Percentiles rank a stretch among this genome's conserved stretches.
Evolutionary conservation across 2,329 filamentous ascomycete genomes (phyloP).

Genomic region (Aspergillus sp.): DNA sequence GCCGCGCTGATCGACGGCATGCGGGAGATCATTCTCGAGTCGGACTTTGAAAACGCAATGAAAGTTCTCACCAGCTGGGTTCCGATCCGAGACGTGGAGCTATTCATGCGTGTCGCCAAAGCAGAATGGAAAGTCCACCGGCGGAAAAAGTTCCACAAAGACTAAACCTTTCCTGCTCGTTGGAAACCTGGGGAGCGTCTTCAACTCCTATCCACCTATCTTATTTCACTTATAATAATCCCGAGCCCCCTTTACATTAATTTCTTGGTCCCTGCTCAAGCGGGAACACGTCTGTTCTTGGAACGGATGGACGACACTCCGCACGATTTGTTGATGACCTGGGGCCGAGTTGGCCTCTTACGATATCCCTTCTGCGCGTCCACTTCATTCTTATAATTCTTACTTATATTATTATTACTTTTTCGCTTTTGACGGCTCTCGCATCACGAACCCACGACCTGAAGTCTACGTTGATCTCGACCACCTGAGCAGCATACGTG

Average conservation of each 20-base stretch:
- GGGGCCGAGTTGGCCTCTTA: neutral
- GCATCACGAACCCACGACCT: constrained; percentile 5
- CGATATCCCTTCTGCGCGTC: neutral
- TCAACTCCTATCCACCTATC: neutral
- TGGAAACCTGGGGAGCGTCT: neutral
- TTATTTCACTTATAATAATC: neutral
- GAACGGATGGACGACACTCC: constrained; percentile 3
- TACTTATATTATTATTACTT: neutral
- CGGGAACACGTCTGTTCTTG: neutral
- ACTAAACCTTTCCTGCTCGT: neutral
- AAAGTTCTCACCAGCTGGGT: constrained; percentile 93
- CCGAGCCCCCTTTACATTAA: constrained; percentile 3
- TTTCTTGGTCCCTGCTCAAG: constrained; percentile 2
- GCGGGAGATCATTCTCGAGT: constrained; percentile 81
- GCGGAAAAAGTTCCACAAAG: constrained; percentile 42
- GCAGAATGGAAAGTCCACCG: constrained; percentile 75
- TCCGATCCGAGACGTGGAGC: constrained; percentile 87
- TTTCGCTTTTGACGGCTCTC: constrained; percentile 4
- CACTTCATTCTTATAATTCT: neutral
- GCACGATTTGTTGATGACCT: constrained; percentile 10
- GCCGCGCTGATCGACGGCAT: constrained; percentile 89
- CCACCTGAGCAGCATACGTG: neutral
- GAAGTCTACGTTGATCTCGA: neutral
- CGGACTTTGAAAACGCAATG: constrained; percentile 97
- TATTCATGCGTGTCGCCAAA: constrained; percentile 85